Evolutionary conservation across 208 protist genomes (phyloP).

Genomic region (Porcisia deanei): DNA sequence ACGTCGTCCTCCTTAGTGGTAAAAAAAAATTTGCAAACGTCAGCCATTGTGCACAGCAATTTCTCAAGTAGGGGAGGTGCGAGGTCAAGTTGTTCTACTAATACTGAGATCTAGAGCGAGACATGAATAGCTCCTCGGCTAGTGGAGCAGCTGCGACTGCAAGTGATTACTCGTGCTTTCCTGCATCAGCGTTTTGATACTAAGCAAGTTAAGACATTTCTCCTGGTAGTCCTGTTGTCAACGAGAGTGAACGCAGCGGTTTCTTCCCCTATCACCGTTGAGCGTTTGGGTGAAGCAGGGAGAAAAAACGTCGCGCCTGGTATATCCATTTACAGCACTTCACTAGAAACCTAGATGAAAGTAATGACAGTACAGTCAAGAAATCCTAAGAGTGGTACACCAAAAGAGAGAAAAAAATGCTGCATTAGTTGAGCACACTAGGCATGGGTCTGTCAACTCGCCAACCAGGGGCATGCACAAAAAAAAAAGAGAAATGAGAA

Average conservation of each 20-base stretch:
- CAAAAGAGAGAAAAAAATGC: neutral
- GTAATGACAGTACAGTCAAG: neutral
- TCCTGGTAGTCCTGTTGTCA: neutral
- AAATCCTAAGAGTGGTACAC: neutral
- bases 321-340: neutral
- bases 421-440: neutral
- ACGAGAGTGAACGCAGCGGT: neutral
- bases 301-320: neutral
- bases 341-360: neutral
- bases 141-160: neutral
- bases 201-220: neutral
- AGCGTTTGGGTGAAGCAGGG: neutral
- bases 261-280: neutral
- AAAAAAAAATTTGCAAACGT: neutral
- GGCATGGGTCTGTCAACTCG: neutral
- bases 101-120: neutral
- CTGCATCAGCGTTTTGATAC: neutral
- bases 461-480: neutral
- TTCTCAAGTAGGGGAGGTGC: neutral
- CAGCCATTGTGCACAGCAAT: neutral
- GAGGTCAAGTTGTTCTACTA: neutral
- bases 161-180: neutral
- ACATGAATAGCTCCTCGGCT: neutral
- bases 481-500: neutral
- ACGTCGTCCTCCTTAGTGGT: neutral